phyloP scores from a whole-genome alignment of 768 basidiomycete genomes.

The Crepidotus variabilis region DNA sequence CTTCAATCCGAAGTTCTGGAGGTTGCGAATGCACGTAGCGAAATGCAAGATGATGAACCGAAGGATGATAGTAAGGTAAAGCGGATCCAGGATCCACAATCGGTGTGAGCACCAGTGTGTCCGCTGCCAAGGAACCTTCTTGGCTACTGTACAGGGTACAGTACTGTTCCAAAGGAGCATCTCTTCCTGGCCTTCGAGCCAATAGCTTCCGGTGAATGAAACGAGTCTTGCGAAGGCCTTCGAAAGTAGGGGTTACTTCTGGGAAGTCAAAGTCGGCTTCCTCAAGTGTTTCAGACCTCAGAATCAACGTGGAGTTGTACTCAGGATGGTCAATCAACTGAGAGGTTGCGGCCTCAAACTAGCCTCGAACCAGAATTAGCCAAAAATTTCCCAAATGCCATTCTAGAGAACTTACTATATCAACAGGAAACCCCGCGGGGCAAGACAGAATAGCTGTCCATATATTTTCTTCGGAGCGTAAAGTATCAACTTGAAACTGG shows the following conservation, averaged over 20 bases:
- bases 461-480: too few species aligned
- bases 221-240: constrained; percentile 35
- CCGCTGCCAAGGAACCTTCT: constrained; percentile 6
- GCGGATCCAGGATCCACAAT: constrained; percentile 37
- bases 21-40: constrained; percentile 47
- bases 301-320: constrained; percentile 87
- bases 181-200: constrained; percentile 75
- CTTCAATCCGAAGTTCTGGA: constrained; percentile 52
- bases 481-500: too few species aligned
- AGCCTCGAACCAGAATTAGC: constrained; percentile 3
- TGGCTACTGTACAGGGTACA: constrained; percentile 63
- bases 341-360: constrained; percentile 73
- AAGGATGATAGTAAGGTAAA: constrained; percentile 90
- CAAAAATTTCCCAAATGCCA: neutral
- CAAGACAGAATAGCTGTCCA: constrained; percentile 21
- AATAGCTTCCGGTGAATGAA: constrained; percentile 67
- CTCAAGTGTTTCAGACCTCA: constrained; percentile 70
- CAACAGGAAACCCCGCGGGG: constrained; percentile 20
- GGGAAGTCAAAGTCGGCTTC: constrained; percentile 35
- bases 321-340: constrained; percentile 87
- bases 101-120: constrained; percentile 56
- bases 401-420: constrained; percentile 15
- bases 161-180: constrained; percentile 68
- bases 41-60: constrained; percentile 77
- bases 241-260: constrained; percentile 29